Conservation (phyloP, 2,329 filamentous ascomycete species). For the Alternaria sp. region DNA sequence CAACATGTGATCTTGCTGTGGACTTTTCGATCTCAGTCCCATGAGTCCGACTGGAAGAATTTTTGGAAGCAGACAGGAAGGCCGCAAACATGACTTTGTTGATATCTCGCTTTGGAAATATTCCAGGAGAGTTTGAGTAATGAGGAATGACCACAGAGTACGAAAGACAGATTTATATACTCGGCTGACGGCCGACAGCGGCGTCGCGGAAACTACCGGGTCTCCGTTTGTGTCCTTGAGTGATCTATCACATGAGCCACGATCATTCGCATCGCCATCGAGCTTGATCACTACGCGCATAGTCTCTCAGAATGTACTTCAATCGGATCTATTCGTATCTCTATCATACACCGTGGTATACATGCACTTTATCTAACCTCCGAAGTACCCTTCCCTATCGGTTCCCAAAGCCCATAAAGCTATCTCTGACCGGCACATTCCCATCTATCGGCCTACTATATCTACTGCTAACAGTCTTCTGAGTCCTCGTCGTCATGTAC, state of each 20-base stretch:
- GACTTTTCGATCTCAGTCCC: background rate
- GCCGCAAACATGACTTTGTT: background rate
- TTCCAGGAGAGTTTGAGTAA: background rate
- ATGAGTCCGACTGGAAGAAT: background rate
- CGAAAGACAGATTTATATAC: background rate
- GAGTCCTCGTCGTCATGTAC: background rate
- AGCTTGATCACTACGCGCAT: background rate
- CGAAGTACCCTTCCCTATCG: background rate
- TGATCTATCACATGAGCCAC: background rate
- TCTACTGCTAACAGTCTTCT: background rate
- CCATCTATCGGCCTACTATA: constrained; percentile 12
- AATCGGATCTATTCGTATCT: background rate
- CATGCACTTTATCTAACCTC: background rate
- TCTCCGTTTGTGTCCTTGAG: background rate
- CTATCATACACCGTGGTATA: background rate
- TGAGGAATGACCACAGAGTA: background rate
- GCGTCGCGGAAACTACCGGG: background rate
- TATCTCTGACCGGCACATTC: constrained; percentile 8
- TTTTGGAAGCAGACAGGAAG: background rate
- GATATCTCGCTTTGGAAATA: background rate
- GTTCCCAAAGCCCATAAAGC: constrained; percentile 4
- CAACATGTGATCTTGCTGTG: too few relatives aligned
- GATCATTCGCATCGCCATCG: background rate
- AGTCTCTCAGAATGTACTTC: background rate
- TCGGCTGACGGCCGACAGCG: background rate